These are phyloP conservation scores for Clonostachys rhizophaga DNA, from an alignment of 2,329 filamentous ascomycete genomes.

Conservation along the genomic window DNA sequence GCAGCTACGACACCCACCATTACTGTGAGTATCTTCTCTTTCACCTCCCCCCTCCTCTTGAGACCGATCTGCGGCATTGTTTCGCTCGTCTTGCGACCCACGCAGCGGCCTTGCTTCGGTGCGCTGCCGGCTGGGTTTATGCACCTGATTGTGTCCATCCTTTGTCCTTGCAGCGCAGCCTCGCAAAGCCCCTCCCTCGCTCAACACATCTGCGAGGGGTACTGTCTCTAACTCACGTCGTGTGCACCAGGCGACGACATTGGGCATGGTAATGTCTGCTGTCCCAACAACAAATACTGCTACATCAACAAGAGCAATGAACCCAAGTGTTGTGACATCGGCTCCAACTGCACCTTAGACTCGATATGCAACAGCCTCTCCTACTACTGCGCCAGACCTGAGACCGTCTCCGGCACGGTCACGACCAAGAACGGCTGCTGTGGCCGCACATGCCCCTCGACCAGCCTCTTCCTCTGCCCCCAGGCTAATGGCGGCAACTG, in stretches of 20 bases:
- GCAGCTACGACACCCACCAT: conserved; percentile 9
- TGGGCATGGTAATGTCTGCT: conserved; percentile 29
- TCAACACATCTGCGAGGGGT: neutral
- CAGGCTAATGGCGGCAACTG: conserved; percentile 38
- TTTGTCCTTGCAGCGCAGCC: neutral
- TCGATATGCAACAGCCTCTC: conserved; percentile 20
- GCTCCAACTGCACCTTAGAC: conserved; percentile 31
- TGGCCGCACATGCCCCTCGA: conserved; percentile 29
- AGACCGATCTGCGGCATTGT: no score
- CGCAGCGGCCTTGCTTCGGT: neutral
- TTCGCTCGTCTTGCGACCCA: neutral
- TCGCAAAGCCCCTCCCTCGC: neutral
- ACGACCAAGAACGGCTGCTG: conserved; percentile 27
- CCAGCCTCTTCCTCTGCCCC: conserved; percentile 39
- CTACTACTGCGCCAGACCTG: conserved; percentile 24
- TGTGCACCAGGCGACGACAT: conserved; percentile 32
- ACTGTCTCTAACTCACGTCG: neutral
- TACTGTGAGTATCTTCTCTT: conserved; percentile 16
- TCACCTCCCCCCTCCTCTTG: no score
- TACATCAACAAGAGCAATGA: conserved; percentile 27
- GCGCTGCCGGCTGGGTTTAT: no score
- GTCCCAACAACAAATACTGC: conserved; percentile 38
- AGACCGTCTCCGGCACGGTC: conserved; percentile 16
- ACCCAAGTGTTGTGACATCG: conserved; percentile 34
- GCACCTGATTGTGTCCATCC: neutral